Evolutionary conservation across 345 rosid species (phyloP), one percentile per base, ranked within the genome.

Genomic region (Psidium guajava): DNA sequence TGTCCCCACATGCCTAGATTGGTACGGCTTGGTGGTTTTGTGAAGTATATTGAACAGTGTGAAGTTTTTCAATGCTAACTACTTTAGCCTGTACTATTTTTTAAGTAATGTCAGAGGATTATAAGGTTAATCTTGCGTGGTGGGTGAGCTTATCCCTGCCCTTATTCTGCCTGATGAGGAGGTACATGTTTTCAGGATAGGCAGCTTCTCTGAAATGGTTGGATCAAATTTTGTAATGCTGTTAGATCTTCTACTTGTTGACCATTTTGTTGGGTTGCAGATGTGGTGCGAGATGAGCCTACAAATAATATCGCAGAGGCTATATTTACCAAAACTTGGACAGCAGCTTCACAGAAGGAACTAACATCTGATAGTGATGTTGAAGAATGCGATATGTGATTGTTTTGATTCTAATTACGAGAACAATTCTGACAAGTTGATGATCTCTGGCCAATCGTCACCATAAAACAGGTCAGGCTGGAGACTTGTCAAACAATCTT

Each of bases 241-340:
- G 4, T 82, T 28, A 21, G 51, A 1, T 86, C 51, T 42, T 54
- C 56, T 40, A 20, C 25, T 47, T 36, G 74, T 32, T 82, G 59
- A 24, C 61, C 69, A 83, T 6, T 82, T 82, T 77, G 54, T 81
- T 74, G 84, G 47, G 91, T 85, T 91, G 88, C 89, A 96, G 98
- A 97, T 91, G 93, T 97, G 56, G 95, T 97, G 87, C 92, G 92
- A 91, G 97, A 97, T 90, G 99, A 94, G 83, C 98, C 98, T 22
- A 93, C 97, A 16, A 97, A 97, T 92, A 97, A 97, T 89, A 95
- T 96, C 77, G 96, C 98, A 11, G 96, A 97, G 86, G 85, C 97
- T 1, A 95, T 96, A 50, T 97, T 94, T 86, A 87, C 98, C 4
- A 2, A 97, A 97, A 83, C 91, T 97, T 18, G 99, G 98, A 57